Conservation (phyloP, 495 filamentous ascomycete species). For the Podospora appendiculata region DNA sequence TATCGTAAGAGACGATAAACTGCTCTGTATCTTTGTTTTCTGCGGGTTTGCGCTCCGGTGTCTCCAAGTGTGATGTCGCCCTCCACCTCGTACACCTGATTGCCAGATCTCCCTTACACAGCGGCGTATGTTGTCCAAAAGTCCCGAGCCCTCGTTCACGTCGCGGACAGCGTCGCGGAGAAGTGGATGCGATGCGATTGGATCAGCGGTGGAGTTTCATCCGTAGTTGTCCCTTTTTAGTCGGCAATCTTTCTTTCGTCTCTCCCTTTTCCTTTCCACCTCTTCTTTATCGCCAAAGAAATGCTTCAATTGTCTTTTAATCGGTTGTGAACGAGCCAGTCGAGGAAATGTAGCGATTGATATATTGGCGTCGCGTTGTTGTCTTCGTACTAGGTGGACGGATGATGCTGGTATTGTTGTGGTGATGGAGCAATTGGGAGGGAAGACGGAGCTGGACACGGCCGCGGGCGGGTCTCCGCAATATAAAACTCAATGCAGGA, state of each 20-base stretch:
- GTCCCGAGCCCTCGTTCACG: not conserved
- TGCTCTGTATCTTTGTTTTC: not conserved
- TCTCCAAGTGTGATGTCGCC: too few species aligned
- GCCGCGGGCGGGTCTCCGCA: conserved; percentile 12
- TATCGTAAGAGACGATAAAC: not conserved
- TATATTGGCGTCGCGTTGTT: not conserved
- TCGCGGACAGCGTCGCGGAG: not conserved
- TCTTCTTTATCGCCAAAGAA: not conserved
- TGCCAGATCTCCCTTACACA: not conserved
- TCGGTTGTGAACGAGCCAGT: too few species aligned
- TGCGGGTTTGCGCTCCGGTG: not conserved
- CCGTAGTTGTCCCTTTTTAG: not conserved
- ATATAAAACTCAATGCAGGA: conserved; percentile 26
- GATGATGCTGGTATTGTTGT: conserved; percentile 15
- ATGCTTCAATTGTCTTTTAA: too few species aligned
- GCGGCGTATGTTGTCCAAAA: not conserved
- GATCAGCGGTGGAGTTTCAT: conserved; percentile 8
- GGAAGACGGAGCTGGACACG: not conserved
- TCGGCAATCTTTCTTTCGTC: not conserved
- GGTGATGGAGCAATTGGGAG: conserved; percentile 9
- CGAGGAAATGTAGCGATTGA: not conserved
- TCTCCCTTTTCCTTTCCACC: not conserved
- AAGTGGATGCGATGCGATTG: conserved; percentile 3
- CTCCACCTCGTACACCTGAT: too few species aligned
- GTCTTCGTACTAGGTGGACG: not conserved